Percentiles rank a stretch among this genome's conserved stretches.
These are phyloP conservation scores for Aspergillus indologenus DNA, from an alignment of 495 filamentous ascomycete species.

Conservation along the genomic window DNA sequence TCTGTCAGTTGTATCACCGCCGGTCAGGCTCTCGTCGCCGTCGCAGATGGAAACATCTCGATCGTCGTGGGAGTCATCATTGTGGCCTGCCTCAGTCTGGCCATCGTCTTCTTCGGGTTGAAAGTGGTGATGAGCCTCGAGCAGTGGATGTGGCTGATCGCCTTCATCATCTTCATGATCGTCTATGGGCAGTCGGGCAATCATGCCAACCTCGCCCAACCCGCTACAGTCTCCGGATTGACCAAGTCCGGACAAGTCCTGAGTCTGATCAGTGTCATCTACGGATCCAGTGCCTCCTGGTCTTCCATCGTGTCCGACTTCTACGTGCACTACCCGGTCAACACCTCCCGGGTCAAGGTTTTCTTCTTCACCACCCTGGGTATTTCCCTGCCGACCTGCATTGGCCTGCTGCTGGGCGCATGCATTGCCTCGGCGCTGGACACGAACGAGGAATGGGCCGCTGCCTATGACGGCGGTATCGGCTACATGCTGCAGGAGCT, in stretches of 20 bases:
- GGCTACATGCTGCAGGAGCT: constrained; percentile 55
- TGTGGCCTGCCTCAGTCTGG: constrained; percentile 48
- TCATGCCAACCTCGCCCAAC: constrained; percentile 42
- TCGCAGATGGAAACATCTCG: constrained; percentile 34
- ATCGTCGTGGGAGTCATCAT: constrained; percentile 45
- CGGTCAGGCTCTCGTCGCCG: constrained; percentile 34
- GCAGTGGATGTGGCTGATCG: constrained; percentile 58
- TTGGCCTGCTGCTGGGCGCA: constrained; percentile 54
- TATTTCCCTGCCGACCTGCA: constrained; percentile 52
- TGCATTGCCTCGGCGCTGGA: constrained; percentile 51
- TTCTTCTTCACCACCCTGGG: constrained; percentile 46
- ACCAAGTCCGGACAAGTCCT: constrained; percentile 47
- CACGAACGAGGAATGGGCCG: constrained; percentile 44
- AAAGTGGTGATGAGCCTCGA: constrained; percentile 57
- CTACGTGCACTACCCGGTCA: constrained; percentile 58
- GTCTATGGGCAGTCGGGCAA: constrained; percentile 51
- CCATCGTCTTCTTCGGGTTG: constrained; percentile 59
- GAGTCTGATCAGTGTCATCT: constrained; percentile 53
- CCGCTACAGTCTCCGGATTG: constrained; percentile 34
- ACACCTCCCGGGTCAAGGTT: constrained; percentile 48
- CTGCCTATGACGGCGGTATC: constrained; percentile 51
- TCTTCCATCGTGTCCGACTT: constrained; percentile 59
- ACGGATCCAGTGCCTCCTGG: constrained; percentile 58
- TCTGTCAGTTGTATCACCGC: constrained; percentile 40
- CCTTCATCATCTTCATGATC: constrained; percentile 56